Percentiles rank a stretch among this genome's conserved stretches.
Conservation (phyloP, 805 yeast genomes). For the Lipomyces starkeyi region DNA sequence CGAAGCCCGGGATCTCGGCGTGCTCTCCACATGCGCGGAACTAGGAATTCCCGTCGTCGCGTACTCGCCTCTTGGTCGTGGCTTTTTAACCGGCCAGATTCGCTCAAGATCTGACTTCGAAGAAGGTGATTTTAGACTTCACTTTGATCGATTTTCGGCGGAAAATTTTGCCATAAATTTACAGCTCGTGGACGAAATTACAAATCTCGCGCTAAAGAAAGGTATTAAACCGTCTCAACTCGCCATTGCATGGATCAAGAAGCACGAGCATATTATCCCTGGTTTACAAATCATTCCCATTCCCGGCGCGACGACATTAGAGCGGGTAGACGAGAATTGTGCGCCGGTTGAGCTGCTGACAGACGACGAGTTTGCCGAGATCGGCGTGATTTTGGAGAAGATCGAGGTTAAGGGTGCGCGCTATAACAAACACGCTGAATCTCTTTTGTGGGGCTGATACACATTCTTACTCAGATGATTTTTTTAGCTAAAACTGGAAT, state of each 20-base stretch:
- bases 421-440: slow-evolving; percentile 49
- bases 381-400: slow-evolving; percentile 54
- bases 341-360: slow-evolving; percentile 51
- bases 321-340: slow-evolving; percentile 67
- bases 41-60: slow-evolving; percentile 72
- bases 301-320: slow-evolving; percentile 68
- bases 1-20: slow-evolving; percentile 66
- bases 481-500: too few relatives aligned
- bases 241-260: slow-evolving; percentile 69
- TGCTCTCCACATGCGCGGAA: slow-evolving; percentile 63
- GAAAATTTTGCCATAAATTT: slow-evolving; percentile 63
- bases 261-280: slow-evolving; percentile 47
- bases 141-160: slow-evolving; percentile 62
- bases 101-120: slow-evolving; percentile 56
- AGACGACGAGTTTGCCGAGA: slow-evolving; percentile 60
- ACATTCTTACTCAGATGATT: too few relatives aligned
- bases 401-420: slow-evolving; percentile 63
- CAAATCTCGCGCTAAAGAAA: slow-evolving; percentile 55
- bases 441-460: slow-evolving; percentile 25
- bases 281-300: slow-evolving; percentile 72
- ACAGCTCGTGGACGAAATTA: slow-evolving; percentile 55
- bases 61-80: slow-evolving; percentile 85
- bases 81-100: slow-evolving; percentile 70
- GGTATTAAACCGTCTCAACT: slow-evolving; percentile 66
- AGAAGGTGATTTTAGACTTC: slow-evolving; percentile 60